Conservation (phyloP, 805 yeast species). For the Yamadazyma sp. region DNA sequence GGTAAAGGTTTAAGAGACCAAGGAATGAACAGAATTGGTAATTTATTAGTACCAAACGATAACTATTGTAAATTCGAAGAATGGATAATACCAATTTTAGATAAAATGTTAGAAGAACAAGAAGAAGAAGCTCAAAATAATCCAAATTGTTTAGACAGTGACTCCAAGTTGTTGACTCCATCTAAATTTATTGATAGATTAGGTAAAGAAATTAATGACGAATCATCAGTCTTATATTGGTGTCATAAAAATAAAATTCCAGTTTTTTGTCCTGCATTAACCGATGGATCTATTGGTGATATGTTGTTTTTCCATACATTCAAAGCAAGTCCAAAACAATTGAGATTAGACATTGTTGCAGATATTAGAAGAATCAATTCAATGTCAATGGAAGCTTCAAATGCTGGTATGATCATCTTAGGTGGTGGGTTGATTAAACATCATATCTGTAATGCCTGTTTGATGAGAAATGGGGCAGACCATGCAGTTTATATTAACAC, state of each 20-base stretch:
- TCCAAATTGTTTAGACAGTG: slow-evolving; percentile 56
- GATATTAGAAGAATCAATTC: slow-evolving; percentile 91
- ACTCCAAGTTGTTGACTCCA: slow-evolving; percentile 87
- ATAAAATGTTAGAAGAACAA: slow-evolving; percentile 85
- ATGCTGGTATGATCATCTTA: slow-evolving; percentile 92
- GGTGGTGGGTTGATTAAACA: slow-evolving; percentile 98
- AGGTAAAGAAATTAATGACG: slow-evolving; percentile 94
- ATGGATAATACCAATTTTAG: slow-evolving; percentile 96
- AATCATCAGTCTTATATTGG: slow-evolving; percentile 93
- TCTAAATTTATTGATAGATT: slow-evolving; percentile 86
- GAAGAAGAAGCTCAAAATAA: slow-evolving; percentile 52
- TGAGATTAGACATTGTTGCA: slow-evolving; percentile 87
- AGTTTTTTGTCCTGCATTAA: slow-evolving; percentile 93
- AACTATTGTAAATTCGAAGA: slow-evolving; percentile 97
- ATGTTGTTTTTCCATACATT: slow-evolving; percentile 98
- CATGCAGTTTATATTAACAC: slow-evolving; percentile 96
- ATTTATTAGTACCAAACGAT: slow-evolving; percentile 94
- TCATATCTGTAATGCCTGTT: slow-evolving; percentile 95
- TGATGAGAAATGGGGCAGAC: slow-evolving; percentile 99
- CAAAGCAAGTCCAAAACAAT: slow-evolving; percentile 85
- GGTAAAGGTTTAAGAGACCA: slow-evolving; percentile 85
- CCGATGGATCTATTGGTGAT: slow-evolving; percentile 98
- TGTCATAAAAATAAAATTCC: slow-evolving; percentile 97
- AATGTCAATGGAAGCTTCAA: slow-evolving; percentile 89
- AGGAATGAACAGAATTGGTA: slow-evolving; percentile 98